Percentiles rank a stretch among this genome's conserved stretches.
Conservation (phyloP, 108 stramenopile species). For the Conticribra guillardii region DNA sequence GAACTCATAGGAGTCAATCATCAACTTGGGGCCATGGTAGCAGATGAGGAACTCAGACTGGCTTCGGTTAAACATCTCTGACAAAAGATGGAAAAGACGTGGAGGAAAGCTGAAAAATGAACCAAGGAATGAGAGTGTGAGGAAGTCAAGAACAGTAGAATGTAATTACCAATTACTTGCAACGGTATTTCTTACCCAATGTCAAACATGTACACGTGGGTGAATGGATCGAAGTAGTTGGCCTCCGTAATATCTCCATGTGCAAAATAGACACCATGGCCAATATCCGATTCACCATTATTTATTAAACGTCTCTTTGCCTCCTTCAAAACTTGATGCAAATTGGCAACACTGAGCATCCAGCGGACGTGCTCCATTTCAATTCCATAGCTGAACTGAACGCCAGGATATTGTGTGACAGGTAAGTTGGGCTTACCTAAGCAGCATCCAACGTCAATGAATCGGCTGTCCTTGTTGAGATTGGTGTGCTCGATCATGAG, state of each 20-base stretch:
- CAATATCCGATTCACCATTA: constrained; percentile 19
- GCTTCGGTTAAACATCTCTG: constrained; percentile 78
- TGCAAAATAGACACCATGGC: constrained; percentile 59
- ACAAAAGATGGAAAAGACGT: constrained; percentile 64
- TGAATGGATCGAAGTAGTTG: constrained; percentile 93
- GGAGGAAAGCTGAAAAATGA: constrained; percentile 67
- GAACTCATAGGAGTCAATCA: constrained; percentile 78
- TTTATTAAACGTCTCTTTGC: constrained; percentile 12
- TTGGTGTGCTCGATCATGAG: constrained; percentile 80
- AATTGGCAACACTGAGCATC: constrained; percentile 78
- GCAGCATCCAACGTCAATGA: constrained; percentile 97
- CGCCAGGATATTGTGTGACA: constrained; percentile 90
- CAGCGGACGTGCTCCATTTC: constrained; percentile 89
- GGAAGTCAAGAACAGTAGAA: not conserved
- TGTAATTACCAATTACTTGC: no score
- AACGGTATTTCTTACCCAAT: constrained; percentile 92
- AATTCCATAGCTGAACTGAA: constrained; percentile 89
- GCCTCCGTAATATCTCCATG: constrained; percentile 87
- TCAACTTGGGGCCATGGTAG: constrained; percentile 71
- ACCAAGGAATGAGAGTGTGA: not conserved
- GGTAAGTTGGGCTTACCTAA: constrained; percentile 99
- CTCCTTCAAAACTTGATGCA: constrained; percentile 63
- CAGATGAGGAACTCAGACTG: constrained; percentile 77
- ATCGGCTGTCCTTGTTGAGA: constrained; percentile 76
- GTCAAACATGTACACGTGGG: constrained; percentile 98